Percentiles rank a stretch among this genome's conserved stretches.
Conservation (phyloP, 139 green algal species). For the Zygnema cylindricum region DNA sequence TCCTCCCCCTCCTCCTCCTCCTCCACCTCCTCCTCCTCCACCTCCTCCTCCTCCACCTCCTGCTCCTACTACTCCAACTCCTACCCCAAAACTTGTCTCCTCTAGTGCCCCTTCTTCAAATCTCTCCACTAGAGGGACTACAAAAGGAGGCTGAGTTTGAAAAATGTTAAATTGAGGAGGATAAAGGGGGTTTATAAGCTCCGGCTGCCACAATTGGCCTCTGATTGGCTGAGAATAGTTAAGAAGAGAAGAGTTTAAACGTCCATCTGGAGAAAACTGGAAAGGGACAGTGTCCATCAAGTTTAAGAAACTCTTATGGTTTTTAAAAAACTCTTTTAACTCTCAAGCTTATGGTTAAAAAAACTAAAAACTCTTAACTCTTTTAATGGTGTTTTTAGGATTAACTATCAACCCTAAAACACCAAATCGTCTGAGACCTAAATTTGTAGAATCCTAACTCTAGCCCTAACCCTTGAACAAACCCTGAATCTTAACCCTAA, state of each 20-base stretch:
- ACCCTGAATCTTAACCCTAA: too few relatives aligned
- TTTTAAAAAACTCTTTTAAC: too few relatives aligned
- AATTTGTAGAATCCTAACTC: too few relatives aligned
- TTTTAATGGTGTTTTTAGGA: too few relatives aligned
- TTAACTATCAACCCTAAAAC: too few relatives aligned
- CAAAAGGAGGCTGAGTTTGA: background rate
- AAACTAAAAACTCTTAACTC: too few relatives aligned
- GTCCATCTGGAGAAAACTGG: background rate
- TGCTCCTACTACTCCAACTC: background rate
- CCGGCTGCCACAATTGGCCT: background rate
- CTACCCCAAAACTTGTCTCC: background rate
- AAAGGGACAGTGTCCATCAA: background rate
- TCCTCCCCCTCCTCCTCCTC: background rate
- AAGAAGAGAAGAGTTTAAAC: background rate
- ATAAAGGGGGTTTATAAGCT: slow-evolving; percentile 48
- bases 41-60: background rate
- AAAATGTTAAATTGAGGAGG: slow-evolving; percentile 51
- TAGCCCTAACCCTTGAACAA: too few relatives aligned
- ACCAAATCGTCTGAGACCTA: too few relatives aligned
- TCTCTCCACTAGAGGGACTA: background rate
- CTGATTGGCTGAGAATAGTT: background rate
- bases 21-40: background rate
- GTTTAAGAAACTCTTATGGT: too few relatives aligned
- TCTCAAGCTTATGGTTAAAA: too few relatives aligned
- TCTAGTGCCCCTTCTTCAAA: background rate